Evolutionary conservation across 192 early-diverging fungal species (phyloP).

Genomic region (Gigaspora rosea): DNA sequence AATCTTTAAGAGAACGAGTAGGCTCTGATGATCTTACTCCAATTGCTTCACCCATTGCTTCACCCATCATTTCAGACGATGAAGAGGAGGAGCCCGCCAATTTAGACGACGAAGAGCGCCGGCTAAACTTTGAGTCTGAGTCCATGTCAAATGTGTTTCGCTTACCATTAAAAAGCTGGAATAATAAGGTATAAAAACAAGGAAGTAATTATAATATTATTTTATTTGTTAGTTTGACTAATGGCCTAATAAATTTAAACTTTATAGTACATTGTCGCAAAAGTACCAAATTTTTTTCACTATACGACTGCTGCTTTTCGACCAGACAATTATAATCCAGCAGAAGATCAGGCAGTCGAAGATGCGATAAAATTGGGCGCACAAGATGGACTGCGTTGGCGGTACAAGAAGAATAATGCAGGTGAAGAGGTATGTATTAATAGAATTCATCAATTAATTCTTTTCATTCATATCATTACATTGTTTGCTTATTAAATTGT

Average conservation of each 20-base stretch:
- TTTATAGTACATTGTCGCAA: slow-evolving; percentile 26
- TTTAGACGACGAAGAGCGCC: too few relatives aligned
- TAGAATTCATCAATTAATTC: not conserved
- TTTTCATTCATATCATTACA: not conserved
- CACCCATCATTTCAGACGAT: too few relatives aligned
- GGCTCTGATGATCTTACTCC: too few relatives aligned
- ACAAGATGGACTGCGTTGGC: slow-evolving; percentile 81
- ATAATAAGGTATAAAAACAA: not conserved
- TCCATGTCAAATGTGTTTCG: too few relatives aligned
- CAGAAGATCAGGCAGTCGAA: slow-evolving; percentile 31
- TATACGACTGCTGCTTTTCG: slow-evolving; percentile 68
- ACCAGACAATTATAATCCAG: slow-evolving; percentile 52
- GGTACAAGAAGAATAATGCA: slow-evolving; percentile 46
- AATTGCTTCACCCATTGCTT: too few relatives aligned
- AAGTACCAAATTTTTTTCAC: slow-evolving; percentile 69
- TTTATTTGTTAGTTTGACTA: not conserved
- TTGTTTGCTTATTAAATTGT: not conserved
- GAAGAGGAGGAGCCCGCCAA: too few relatives aligned
- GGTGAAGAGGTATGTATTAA: slow-evolving; percentile 2
- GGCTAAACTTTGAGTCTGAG: too few relatives aligned
- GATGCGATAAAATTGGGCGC: slow-evolving; percentile 51
- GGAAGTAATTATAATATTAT: not conserved
- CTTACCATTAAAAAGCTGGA: not conserved
- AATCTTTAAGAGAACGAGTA: too few relatives aligned
- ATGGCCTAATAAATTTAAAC: not conserved